Evolutionary conservation across 495 filamentous ascomycete species (phyloP), one percentile per base, ranked within the genome.

Genomic region (Lasiosphaeria ovina): DNA sequence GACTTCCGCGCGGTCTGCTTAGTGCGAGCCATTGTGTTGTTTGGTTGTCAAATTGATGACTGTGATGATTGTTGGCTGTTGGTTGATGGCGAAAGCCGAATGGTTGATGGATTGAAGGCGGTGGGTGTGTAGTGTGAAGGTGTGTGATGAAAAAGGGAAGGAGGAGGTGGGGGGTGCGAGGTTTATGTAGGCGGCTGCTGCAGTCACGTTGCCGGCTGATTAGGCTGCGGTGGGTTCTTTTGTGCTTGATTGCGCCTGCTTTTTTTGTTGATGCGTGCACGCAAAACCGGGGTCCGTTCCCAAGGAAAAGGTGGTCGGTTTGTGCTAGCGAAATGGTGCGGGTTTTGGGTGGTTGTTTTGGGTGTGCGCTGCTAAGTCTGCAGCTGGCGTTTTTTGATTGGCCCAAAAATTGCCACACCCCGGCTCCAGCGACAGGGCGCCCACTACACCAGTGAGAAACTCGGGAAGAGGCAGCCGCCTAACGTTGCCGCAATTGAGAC

Each of bases 1-100:
- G 93, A 97, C 87, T 97, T 90, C 88, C 94, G 94, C 77, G 94
- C 94, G 79, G 94, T 98, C 83, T 98, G 94, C 90, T 98, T 99
- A 71, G 94, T 99, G 78, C 94, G 91, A 74, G 94, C 94, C 94
- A 99, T 98, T 83, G 76, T 83, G 69, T 47, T 47, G 68, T 78
- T 81, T 76, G 68, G 80, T 66, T 67, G 74, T 64, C 32, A 75
- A 74, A 61, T 77, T 75, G 79, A 79, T 82, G 76, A 69, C 69
- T 68, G 16, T 47, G 54, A 62, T 54, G 65, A 62, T 73, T 73
- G 68, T 68, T 72, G 72, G 65, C 62, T 67, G 67, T 64, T 67
- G 65, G 65, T 57, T 59, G 35, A 57, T 57, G 54, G 48, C 48
- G 61, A 57, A 57, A 57, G 71, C 70, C 69, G 75, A 66, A 65